Conservation (phyloP, 2,329 filamentous ascomycete species). For the Coniochaeta sp. region DNA sequence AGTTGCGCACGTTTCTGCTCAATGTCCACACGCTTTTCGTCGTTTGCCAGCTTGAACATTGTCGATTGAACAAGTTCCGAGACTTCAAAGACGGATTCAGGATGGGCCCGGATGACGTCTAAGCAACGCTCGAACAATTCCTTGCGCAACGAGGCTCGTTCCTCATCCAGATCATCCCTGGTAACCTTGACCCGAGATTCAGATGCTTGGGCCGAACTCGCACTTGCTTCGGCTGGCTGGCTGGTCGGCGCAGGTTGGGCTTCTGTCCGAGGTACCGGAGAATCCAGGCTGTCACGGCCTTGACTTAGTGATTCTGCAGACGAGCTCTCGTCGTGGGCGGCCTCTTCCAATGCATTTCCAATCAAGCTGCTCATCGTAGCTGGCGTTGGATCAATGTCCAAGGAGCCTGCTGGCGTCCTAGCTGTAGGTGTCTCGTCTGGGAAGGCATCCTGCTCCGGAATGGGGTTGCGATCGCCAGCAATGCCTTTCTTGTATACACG, state of each 20-base stretch:
- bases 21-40: conserved; percentile 47
- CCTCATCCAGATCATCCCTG: conserved; percentile 72
- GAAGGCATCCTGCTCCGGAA: conserved; percentile 54
- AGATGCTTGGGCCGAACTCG: conserved; percentile 10
- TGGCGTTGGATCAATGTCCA: conserved; percentile 15
- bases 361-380: conserved; percentile 20
- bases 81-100: conserved; percentile 83
- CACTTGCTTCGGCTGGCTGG: conserved; percentile 16
- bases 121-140: conserved; percentile 84
- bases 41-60: conserved; percentile 49
- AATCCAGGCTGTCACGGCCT: conserved; percentile 9
- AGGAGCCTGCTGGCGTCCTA: neutral
- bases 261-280: conserved; percentile 9
- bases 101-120: conserved; percentile 82
- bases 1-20: conserved; percentile 61
- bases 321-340: conserved; percentile 14
- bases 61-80: conserved; percentile 78
- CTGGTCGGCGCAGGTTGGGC: conserved; percentile 15
- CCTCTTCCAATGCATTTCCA: conserved; percentile 17
- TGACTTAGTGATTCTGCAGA: conserved; percentile 18
- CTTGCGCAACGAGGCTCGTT: conserved; percentile 64
- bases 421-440: conserved; percentile 15
- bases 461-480: conserved; percentile 57
- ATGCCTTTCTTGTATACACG: conserved; percentile 50
- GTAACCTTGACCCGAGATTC: conserved; percentile 38